phyloP scores from a whole-genome alignment of 1,284 basidiomycete species.

The Cutaneotrichosporon mucoides region DNA sequence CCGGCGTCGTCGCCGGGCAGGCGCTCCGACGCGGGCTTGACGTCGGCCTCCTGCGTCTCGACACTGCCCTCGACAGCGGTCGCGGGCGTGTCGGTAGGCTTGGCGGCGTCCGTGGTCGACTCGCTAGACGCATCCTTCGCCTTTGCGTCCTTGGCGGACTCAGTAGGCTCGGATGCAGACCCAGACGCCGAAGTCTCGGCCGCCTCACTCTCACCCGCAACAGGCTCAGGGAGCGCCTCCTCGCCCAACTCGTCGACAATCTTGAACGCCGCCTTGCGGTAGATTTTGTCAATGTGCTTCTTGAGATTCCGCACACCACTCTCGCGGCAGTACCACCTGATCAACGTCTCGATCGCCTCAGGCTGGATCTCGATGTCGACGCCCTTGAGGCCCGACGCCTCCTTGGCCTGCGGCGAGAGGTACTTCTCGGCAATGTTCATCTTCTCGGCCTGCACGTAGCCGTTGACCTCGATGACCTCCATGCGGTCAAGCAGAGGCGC shows the following conservation, averaged over 20 bases:
- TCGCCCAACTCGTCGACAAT: conserved; percentile 91
- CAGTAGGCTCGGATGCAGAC: too few species aligned
- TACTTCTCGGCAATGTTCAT: conserved; percentile 86
- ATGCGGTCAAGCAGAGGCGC: conserved; percentile 93
- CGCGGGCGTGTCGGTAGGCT: neutral
- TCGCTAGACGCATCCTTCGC: too few species aligned
- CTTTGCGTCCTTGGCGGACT: too few species aligned
- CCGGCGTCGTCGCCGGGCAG: conserved; percentile 39
- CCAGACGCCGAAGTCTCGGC: neutral
- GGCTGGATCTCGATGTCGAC: conserved; percentile 74
- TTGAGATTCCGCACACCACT: conserved; percentile 92
- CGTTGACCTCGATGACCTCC: conserved; percentile 95
- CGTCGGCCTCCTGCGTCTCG: conserved; percentile 45
- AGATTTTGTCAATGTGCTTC: conserved; percentile 98
- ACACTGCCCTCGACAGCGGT: conserved; percentile 23
- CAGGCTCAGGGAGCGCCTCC: conserved; percentile 70
- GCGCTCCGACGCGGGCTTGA: conserved; percentile 48
- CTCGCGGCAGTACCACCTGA: conserved; percentile 96
- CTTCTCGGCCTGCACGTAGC: conserved; percentile 97
- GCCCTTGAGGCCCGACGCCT: conserved; percentile 77
- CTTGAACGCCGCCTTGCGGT: conserved; percentile 91
- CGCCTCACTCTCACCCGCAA: conserved; percentile 15
- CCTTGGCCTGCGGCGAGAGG: conserved; percentile 90
- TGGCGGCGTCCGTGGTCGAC: neutral
- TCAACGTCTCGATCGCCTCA: conserved; percentile 80